Base-by-base conservation (phyloP, 257 asterid species). In the Scutellaria galericulata region DNA sequence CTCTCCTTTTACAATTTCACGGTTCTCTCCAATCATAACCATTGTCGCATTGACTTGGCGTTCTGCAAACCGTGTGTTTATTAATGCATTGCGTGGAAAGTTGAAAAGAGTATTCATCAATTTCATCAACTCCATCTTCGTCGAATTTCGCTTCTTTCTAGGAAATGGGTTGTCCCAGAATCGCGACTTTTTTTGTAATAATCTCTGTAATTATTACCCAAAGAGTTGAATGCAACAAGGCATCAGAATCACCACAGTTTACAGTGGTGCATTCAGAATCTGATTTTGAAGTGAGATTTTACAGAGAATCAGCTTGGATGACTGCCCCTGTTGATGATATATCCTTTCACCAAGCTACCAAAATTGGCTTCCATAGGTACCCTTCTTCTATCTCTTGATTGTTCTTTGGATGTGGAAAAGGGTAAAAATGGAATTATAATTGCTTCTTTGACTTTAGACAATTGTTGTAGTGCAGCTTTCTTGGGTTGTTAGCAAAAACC, bases 321-420 rank as follows among this genome's bases (percentile, higher is more conserved):
- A 75, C 84, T 76, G 96, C 96, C 40, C 83, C 88, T 2, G 68
- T 59, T 24, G 72, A 79, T 41, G 81, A 85, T 69, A 88, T 81
- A 56, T 89, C 96, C 48, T 92, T 92, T 39, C 71, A 83, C 5
- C 88, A 88, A 82, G 95, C 96, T 68, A 85, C 93, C 76, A 85
- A 77, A 75, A 46, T 76, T 68, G 97, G 97, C 57, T 92, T 88
- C 83, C 97, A 92, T 76, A 82, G 96, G 97, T 92, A 65, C 70
- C 74, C 48, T 52, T 62, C 47, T 18, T 42, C 10, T 7, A 51
- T 41, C 35, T 56, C 51, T 20, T 69, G 46, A 47, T 66, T 66
- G 44, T 27, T 66, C 42, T 24, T 7, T 42, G 71, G 20, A 24
- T 7, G 13, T 66, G 59, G 7, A 13, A 66, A 66, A 8, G 13